Evolutionary conservation across 352 stramenopile genomes (phyloP), one percentile per base, ranked within the genome.

Genomic region (Pythium monospermum): DNA sequence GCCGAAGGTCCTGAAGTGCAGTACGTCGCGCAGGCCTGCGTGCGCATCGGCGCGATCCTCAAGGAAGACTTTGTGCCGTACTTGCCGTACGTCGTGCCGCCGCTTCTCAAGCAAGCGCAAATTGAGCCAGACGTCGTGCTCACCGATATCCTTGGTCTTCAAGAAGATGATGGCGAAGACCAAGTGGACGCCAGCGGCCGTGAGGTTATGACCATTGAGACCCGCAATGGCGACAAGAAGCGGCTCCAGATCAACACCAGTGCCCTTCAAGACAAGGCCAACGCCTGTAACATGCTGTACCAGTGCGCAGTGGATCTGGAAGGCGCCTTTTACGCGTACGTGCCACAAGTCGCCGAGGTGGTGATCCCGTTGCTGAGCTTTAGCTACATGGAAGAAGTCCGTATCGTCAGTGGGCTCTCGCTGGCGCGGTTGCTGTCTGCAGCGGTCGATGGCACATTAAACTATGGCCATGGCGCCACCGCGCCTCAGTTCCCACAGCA

Each of bases 221-320:
- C 92, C 42, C 76, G 71, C 37, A 82, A 76, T 43, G 70, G 82
- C 19, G 83, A 80, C 60, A 89, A 87, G 69, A 90, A 91, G 72
- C 76, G 73, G 18, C 61, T 94, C 49, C 73, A 91, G 62, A 91
- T 94, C 49, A 91, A 94, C 68, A 94, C 83, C 46, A 89, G 67
- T 50, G 80, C 83, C 48, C 61, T 94, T 21, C 76, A 92, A 49
- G 83, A 92, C 45, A 94, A 94, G 76, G 78, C 73, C 21, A 90
- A 91, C 48, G 83, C 81, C 27, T 88, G 83, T 59, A 91, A 94
- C 67, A 94, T 94, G 83, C 65, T 94, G 4, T 94, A 92, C 66
- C 83, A 94, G 64, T 87, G 69, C 36, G 83, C 83, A 12, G 61
- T 92, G 42, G 83, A 94, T 53, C 61, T 94, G 16, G 59, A 91